These are phyloP conservation scores for Euphrasia arctica DNA, from an alignment of 305 asterid genomes.

Conservation along the genomic window DNA sequence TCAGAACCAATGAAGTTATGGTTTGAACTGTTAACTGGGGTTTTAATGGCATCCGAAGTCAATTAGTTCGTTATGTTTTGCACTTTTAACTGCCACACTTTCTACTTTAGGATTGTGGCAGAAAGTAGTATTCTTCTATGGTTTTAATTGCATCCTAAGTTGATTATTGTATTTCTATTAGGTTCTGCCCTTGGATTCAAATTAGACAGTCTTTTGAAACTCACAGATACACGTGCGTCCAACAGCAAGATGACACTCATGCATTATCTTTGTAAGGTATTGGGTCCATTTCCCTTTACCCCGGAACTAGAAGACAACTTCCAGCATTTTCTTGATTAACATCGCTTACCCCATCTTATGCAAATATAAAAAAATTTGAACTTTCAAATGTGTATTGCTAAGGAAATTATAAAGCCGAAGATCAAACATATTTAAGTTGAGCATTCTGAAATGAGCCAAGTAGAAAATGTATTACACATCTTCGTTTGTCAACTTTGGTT, in stretches of 20 bases:
- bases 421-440: neutral
- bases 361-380: neutral
- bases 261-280: conserved; percentile 99
- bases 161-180: conserved; percentile 29
- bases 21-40: conserved; percentile 1
- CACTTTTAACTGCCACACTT: neutral
- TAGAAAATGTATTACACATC: neutral
- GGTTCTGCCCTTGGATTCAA: conserved; percentile 98
- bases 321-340: conserved; percentile 10
- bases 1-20: conserved; percentile 14
- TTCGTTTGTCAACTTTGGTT: neutral
- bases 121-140: conserved; percentile 16
- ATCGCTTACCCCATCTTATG: neutral
- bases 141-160: conserved; percentile 14
- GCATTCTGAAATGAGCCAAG: neutral
- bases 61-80: conserved; percentile 10
- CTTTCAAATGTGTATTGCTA: neutral
- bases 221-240: conserved; percentile 92
- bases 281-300: conserved; percentile 13
- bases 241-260: conserved; percentile 96
- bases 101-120: conserved; percentile 6
- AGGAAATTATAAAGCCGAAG: neutral
- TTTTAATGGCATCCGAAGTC: conserved; percentile 22
- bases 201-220: conserved; percentile 97
- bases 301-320: conserved; percentile 12